phyloP scores from a whole-genome alignment of 2,329 filamentous ascomycete genomes.

The Xylariaceae sp. region DNA sequence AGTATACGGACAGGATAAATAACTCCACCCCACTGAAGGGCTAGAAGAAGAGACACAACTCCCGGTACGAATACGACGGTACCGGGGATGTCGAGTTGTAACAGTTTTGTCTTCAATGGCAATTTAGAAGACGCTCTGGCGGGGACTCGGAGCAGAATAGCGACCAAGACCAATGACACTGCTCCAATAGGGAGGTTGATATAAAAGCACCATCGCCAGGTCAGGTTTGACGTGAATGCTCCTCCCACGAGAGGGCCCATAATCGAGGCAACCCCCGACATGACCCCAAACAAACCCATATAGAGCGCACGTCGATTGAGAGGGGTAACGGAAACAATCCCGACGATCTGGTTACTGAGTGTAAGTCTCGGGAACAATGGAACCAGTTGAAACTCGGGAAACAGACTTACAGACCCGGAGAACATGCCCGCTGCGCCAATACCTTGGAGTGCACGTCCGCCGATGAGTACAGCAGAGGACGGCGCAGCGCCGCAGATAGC shows the following conservation, averaged over 20 bases:
- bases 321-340: no score
- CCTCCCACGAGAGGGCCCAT: slow-evolving; percentile 16
- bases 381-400: no score
- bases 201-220: slow-evolving; percentile 19
- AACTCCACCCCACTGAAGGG: no score
- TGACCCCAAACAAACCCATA: slow-evolving; percentile 33
- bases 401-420: no score
- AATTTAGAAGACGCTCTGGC: no score
- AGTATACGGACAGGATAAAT: no score
- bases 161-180: slow-evolving; percentile 8
- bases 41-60: slow-evolving; percentile 39
- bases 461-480: neutral
- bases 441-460: neutral
- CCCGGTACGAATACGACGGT: slow-evolving; percentile 12
- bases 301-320: slow-evolving; percentile 19
- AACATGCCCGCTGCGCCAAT: no score
- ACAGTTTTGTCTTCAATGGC: slow-evolving; percentile 5
- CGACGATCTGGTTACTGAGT: no score
- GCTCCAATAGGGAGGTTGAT: slow-evolving; percentile 18
- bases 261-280: slow-evolving; percentile 35
- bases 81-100: slow-evolving; percentile 14
- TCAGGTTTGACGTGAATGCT: slow-evolving; percentile 10
- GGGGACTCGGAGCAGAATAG: slow-evolving; percentile 13
- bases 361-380: no score
- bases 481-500: neutral